phyloP scores from a whole-genome alignment of 2,329 filamentous ascomycete genomes.

The Penicillium freii region DNA sequence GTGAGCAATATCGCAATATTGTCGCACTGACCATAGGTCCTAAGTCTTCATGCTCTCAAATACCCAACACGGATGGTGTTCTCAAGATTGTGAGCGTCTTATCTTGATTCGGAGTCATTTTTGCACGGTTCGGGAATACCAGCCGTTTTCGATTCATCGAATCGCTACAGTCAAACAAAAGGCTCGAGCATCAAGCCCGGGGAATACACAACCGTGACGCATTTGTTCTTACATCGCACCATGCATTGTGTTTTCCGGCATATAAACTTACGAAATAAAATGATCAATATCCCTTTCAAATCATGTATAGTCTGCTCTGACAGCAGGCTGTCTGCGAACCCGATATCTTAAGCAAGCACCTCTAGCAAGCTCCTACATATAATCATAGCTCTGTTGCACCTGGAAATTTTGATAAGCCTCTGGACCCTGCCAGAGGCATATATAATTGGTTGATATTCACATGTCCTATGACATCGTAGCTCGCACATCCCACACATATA shows the following conservation, averaged over 20 bases:
- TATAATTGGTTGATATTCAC: conserved; percentile 1
- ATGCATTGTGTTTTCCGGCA: conserved; percentile 6
- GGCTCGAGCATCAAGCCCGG: neutral
- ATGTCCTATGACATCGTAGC: conserved; percentile 53
- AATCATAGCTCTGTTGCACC: too few relatives aligned
- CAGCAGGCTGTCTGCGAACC: neutral
- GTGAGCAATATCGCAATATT: conserved; percentile 18
- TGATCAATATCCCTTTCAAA: conserved; percentile 13
- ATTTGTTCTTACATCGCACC: neutral
- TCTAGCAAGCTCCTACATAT: neutral
- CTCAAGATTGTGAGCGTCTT: neutral
- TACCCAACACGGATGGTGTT: neutral
- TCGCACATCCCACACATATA: conserved; percentile 89
- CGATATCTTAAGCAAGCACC: neutral
- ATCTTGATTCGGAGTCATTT: neutral
- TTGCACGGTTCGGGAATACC: neutral
- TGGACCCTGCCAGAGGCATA: conserved; percentile 17
- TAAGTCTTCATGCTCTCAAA: neutral
- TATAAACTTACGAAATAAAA: conserved; percentile 25
- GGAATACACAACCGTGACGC: neutral
- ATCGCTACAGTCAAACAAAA: neutral
- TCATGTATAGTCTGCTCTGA: neutral
- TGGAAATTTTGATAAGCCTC: neutral
- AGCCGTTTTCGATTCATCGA: neutral
- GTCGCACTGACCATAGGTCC: neutral